Conservation (phyloP, 805 yeast species). For the Candida sithepensis region DNA sequence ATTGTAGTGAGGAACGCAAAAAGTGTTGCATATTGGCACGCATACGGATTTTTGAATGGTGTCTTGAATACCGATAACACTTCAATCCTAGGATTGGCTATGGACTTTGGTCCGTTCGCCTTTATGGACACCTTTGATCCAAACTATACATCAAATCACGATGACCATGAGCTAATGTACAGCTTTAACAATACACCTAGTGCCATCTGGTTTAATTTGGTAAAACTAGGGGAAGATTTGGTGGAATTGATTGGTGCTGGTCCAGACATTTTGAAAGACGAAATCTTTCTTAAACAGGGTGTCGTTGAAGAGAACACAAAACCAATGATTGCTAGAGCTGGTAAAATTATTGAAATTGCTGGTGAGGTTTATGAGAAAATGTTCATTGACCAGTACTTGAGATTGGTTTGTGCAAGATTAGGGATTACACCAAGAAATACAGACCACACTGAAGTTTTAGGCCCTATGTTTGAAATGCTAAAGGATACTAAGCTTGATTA, state of each 20-base stretch:
- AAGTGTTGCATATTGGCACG: conserved; percentile 81
- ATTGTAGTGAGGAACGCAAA: conserved; percentile 70
- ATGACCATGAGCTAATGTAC: conserved; percentile 69
- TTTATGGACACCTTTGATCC: conserved; percentile 85
- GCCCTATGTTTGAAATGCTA: conserved; percentile 60
- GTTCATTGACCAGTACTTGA: conserved; percentile 57
- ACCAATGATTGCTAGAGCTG: conserved; percentile 56
- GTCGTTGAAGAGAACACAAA: conserved; percentile 48
- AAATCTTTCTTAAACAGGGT: conserved; percentile 38
- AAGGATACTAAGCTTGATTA: conserved; percentile 66
- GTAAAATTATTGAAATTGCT: conserved; percentile 56
- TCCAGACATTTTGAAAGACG: conserved; percentile 43
- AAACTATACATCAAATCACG: conserved; percentile 82
- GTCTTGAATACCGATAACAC: conserved; percentile 94
- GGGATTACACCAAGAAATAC: conserved; percentile 52
- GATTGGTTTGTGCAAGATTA: conserved; percentile 57
- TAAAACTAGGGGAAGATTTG: conserved; percentile 77
- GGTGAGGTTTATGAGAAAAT: conserved; percentile 62
- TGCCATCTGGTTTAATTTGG: conserved; percentile 90
- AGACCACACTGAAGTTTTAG: conserved; percentile 44
- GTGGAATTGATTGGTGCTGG: conserved; percentile 81
- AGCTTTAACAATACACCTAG: conserved; percentile 81
- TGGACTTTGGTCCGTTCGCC: conserved; percentile 95
- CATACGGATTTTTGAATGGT: conserved; percentile 91
- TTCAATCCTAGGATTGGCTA: conserved; percentile 78